A percentile compares a stretch with the other conserved stretches of the same genome.
phyloP scores from a whole-genome alignment of 1,284 basidiomycete genomes.

The Tilletia walkeri region DNA sequence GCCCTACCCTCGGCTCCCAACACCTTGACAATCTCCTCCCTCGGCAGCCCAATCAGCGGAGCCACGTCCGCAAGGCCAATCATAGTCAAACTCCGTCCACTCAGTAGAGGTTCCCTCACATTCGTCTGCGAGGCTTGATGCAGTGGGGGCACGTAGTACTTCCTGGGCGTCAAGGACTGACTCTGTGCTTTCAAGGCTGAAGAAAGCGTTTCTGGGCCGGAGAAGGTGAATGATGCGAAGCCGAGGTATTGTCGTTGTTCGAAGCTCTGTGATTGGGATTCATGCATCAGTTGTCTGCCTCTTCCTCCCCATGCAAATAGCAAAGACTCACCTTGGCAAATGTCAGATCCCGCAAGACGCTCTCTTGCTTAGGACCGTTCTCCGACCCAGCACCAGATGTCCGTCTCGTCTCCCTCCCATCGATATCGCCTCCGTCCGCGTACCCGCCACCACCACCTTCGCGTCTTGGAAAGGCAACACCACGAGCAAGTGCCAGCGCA shows the following conservation, averaged over 20 bases:
- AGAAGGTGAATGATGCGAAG: not conserved
- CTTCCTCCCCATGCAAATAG: too few relatives aligned
- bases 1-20: not conserved
- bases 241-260: constrained; percentile 6
- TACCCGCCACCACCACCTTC: not conserved
- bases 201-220: not conserved
- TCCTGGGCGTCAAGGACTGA: not conserved
- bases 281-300: too few relatives aligned
- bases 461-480: not conserved
- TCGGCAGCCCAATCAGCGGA: not conserved
- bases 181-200: not conserved
- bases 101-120: not conserved
- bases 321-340: constrained; percentile 11
- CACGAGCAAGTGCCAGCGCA: not conserved
- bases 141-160: not conserved
- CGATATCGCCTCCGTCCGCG: not conserved
- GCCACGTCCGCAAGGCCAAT: constrained; percentile 2
- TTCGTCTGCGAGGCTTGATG: not conserved
- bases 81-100: not conserved
- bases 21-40: not conserved
- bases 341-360: not conserved
- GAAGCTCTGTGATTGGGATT: not conserved
- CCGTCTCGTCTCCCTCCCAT: not conserved
- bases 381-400: not conserved
- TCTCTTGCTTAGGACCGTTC: not conserved